phyloP scores from a whole-genome alignment of 441 rosid genomes.

The Capsella rubella region DNA sequence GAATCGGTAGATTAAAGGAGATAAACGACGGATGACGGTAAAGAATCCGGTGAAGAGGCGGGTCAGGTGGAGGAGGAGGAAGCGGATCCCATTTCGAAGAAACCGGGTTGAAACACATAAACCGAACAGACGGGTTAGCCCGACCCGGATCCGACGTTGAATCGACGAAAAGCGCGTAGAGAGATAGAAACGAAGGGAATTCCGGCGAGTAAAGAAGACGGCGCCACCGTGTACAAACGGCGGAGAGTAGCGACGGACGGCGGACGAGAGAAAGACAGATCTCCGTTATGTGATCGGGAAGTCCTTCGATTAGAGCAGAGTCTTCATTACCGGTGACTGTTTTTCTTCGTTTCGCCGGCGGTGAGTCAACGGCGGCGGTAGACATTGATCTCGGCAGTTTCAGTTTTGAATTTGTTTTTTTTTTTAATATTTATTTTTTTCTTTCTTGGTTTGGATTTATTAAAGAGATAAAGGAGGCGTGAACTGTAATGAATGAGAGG shows the following conservation, averaged over 20 bases:
- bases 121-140: conserved; percentile 35
- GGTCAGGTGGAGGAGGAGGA: conserved; percentile 48
- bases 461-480: conserved; percentile 34
- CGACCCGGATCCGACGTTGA: conserved; percentile 14
- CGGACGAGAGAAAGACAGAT: conserved; percentile 48
- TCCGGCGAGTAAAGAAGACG: conserved; percentile 56
- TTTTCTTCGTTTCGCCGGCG: conserved; percentile 35
- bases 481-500: conserved; percentile 36
- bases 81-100: conserved; percentile 55
- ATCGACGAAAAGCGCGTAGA: conserved; percentile 50
- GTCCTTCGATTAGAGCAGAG: conserved; percentile 46
- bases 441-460: background rate
- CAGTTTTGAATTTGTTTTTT: background rate
- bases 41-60: conserved; percentile 52
- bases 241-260: conserved; percentile 53
- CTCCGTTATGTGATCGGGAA: conserved; percentile 60
- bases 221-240: conserved; percentile 65
- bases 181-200: conserved; percentile 55
- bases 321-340: background rate
- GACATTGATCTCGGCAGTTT: conserved; percentile 32
- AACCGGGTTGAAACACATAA: conserved; percentile 55
- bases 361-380: conserved; percentile 16
- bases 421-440: background rate
- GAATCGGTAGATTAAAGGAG: conserved; percentile 54
- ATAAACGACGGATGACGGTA: conserved; percentile 63